Percentiles rank a stretch among this genome's conserved stretches.
These are phyloP conservation scores for Phialemoniopsis sp. DNA, from an alignment of 2,329 filamentous ascomycete genomes.

Conservation along the genomic window DNA sequence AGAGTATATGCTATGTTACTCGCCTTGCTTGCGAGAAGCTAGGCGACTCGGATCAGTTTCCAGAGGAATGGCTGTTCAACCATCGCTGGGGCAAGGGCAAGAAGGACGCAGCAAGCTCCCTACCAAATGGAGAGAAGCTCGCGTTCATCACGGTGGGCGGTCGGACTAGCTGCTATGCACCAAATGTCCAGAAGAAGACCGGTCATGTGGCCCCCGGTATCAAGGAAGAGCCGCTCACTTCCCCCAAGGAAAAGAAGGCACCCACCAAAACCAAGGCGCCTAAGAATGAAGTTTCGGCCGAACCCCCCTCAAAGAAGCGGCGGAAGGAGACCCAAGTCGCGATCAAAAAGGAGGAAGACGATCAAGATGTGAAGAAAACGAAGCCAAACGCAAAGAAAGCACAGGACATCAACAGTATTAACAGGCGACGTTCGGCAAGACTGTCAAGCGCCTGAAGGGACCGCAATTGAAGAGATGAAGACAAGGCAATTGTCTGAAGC, in stretches of 20 bases:
- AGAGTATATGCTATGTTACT: slow-evolving; percentile 74
- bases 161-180: slow-evolving; percentile 85
- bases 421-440: slow-evolving; percentile 7
- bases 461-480: not conserved
- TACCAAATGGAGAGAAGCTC: slow-evolving; percentile 84
- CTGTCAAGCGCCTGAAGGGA: not conserved
- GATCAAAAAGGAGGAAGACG: no score
- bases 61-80: slow-evolving; percentile 82
- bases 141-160: slow-evolving; percentile 86
- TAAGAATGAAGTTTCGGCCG: slow-evolving; percentile 10
- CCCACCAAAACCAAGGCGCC: slow-evolving; percentile 12
- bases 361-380: slow-evolving; percentile 8
- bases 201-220: slow-evolving; percentile 32
- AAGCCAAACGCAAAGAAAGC: slow-evolving; percentile 20
- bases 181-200: slow-evolving; percentile 78
- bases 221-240: slow-evolving; percentile 35
- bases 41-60: slow-evolving; percentile 80
- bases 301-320: slow-evolving; percentile 12
- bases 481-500: no score
- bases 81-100: slow-evolving; percentile 88
- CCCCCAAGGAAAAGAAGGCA: slow-evolving; percentile 18
- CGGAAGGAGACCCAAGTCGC: slow-evolving; percentile 13
- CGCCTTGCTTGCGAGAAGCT: slow-evolving; percentile 73
- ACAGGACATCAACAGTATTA: slow-evolving; percentile 8
- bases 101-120: slow-evolving; percentile 58